Percentiles rank a stretch among this genome's conserved stretches.
Conservation (phyloP, 176 grass and related monocot species). For the Rhipidocladum racemiflorum region DNA sequence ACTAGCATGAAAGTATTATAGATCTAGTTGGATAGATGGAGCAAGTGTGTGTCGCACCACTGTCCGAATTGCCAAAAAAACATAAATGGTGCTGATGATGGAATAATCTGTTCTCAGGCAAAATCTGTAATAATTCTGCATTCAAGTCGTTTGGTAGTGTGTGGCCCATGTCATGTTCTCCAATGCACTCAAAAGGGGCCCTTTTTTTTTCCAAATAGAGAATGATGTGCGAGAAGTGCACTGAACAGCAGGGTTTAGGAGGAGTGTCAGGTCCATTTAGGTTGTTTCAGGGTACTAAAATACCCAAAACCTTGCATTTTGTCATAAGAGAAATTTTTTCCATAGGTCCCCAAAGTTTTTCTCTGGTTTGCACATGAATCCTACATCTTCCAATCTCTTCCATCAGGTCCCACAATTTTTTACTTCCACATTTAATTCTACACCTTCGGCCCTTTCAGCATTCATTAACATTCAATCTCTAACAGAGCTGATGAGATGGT, state of each 20-base stretch:
- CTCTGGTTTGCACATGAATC: constrained; percentile 4
- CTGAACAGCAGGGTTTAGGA: not conserved
- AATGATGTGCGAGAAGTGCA: not conserved
- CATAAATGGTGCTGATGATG: not conserved
- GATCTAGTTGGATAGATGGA: not conserved
- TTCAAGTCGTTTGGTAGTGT: not conserved
- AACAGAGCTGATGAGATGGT: not conserved
- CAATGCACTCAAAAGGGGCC: not conserved
- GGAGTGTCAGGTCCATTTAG: not conserved
- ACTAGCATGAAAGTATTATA: not conserved
- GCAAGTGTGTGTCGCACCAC: not conserved
- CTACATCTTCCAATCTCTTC: not conserved
- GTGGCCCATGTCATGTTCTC: not conserved
- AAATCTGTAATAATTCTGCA: not conserved
- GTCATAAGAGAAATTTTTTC: not conserved
- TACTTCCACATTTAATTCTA: constrained; percentile 2
- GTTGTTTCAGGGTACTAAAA: not conserved
- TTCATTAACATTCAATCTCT: constrained; percentile 4
- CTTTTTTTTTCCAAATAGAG: not conserved
- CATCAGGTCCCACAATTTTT: not conserved
- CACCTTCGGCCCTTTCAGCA: not conserved
- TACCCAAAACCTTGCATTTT: not conserved
- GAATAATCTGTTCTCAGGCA: not conserved
- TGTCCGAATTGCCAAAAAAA: not conserved
- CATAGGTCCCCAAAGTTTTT: not conserved